Evolutionary conservation across 495 filamentous ascomycete species (phyloP).

Genomic region (Xylaria cubensis): DNA sequence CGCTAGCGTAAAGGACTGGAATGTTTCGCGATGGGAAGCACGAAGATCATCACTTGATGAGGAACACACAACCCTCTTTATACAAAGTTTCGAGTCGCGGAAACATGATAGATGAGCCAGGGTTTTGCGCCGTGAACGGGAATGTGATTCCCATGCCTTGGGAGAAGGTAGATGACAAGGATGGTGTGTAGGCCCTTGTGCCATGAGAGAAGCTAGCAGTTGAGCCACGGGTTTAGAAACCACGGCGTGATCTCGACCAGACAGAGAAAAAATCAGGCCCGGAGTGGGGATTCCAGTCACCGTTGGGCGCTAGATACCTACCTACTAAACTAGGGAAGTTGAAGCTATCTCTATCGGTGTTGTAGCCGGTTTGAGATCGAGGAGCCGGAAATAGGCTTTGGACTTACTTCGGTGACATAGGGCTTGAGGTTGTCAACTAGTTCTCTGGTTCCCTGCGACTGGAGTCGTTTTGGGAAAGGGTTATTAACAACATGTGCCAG

Average conservation of each 20-base stretch:
- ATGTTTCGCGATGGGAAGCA: background rate
- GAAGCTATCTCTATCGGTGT: slow-evolving; percentile 2
- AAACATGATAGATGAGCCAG: background rate
- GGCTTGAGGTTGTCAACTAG: background rate
- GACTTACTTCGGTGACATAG: slow-evolving; percentile 7
- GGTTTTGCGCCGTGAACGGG: slow-evolving; percentile 6
- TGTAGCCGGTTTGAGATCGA: slow-evolving; percentile 10
- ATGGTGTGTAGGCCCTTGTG: slow-evolving; percentile 12
- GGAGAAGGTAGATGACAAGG: background rate
- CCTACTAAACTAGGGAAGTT: slow-evolving; percentile 10
- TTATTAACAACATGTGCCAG: slow-evolving; percentile 8
- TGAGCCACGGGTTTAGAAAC: slow-evolving; percentile 16
- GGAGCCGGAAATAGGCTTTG: background rate
- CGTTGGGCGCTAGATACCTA: background rate
- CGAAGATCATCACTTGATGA: slow-evolving; percentile 19
- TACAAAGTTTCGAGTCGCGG: background rate
- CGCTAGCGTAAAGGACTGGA: slow-evolving; percentile 15
- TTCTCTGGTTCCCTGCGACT: background rate
- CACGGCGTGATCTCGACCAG: slow-evolving; percentile 19
- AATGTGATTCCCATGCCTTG: slow-evolving; percentile 15
- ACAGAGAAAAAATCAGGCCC: background rate
- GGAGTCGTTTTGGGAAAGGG: background rate
- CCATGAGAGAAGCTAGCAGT: background rate
- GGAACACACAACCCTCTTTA: slow-evolving; percentile 22
- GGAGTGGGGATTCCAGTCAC: slow-evolving; percentile 9